Percentiles rank a stretch among this genome's conserved stretches.
These are phyloP conservation scores for Knoxia roxburghii DNA, from an alignment of 257 asterid genomes.

Conservation along the genomic window DNA sequence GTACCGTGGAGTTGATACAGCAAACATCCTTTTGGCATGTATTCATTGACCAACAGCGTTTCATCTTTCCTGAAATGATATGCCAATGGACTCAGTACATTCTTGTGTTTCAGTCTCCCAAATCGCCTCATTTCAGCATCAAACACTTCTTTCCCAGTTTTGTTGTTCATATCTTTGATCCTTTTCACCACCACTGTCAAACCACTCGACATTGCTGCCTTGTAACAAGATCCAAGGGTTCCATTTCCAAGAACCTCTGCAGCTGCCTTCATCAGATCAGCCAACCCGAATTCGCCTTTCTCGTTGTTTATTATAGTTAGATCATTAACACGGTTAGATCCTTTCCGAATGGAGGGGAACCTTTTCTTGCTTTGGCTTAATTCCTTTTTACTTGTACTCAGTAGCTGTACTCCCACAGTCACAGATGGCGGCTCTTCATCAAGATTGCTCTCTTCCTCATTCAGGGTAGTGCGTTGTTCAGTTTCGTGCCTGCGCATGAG, in stretches of 20 bases:
- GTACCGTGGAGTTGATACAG: slow-evolving; percentile 56
- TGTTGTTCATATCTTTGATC: slow-evolving; percentile 47
- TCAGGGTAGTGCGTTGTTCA: not conserved
- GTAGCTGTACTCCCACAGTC: not conserved
- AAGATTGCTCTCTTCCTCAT: not conserved
- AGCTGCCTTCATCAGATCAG: slow-evolving; percentile 73
- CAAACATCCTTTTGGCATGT: slow-evolving; percentile 59
- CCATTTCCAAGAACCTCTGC: slow-evolving; percentile 78
- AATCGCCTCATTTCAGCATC: slow-evolving; percentile 53
- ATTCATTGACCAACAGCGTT: slow-evolving; percentile 63
- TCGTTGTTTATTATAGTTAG: slow-evolving; percentile 49
- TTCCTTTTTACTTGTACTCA: slow-evolving; percentile 25
- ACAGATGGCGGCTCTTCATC: slow-evolving; percentile 18
- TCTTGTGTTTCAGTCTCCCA: slow-evolving; percentile 54
- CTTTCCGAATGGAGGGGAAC: slow-evolving; percentile 13
- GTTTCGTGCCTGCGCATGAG: slow-evolving; percentile 12
- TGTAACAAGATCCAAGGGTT: slow-evolving; percentile 52
- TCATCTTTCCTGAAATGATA: slow-evolving; percentile 70
- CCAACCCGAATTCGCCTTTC: slow-evolving; percentile 58
- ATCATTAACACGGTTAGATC: slow-evolving; percentile 30
- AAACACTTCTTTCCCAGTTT: slow-evolving; percentile 49
- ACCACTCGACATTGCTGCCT: slow-evolving; percentile 57
- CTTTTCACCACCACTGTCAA: slow-evolving; percentile 68
- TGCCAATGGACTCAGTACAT: slow-evolving; percentile 63
- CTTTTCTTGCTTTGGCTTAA: slow-evolving; percentile 10